These are phyloP conservation scores for Leptographium galeiforme DNA, from an alignment of 2,329 filamentous ascomycete genomes.

Conservation along the genomic window DNA sequence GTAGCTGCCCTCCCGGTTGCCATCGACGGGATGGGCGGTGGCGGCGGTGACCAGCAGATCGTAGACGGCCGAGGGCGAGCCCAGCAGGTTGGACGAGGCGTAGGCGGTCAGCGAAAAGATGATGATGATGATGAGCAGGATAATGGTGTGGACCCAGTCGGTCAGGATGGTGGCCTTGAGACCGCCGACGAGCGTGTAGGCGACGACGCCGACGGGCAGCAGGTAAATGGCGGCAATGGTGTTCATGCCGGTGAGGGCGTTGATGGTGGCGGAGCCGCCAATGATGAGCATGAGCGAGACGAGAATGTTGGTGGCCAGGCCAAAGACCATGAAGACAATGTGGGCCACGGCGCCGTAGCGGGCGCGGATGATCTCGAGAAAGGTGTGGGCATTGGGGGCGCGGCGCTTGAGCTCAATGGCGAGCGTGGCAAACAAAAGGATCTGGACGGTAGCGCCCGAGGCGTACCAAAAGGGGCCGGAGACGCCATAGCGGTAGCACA, in stretches of 20 bases:
- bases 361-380: conserved; percentile 70
- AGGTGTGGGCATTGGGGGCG: conserved; percentile 76
- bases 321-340: conserved; percentile 69
- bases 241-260: conserved; percentile 56
- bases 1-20: conserved; percentile 71
- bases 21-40: conserved; percentile 56
- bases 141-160: conserved; percentile 77
- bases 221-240: conserved; percentile 76
- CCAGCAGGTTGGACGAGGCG: conserved; percentile 56
- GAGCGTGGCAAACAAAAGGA: conserved; percentile 78
- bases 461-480: conserved; percentile 49
- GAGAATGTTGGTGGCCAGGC: conserved; percentile 71
- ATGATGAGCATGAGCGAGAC: conserved; percentile 84
- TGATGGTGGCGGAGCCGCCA: conserved; percentile 65
- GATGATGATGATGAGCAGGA: conserved; percentile 72
- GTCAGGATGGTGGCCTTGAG: conserved; percentile 83
- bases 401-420: conserved; percentile 81
- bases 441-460: conserved; percentile 67
- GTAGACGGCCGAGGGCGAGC: conserved; percentile 65
- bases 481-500: conserved; percentile 68
- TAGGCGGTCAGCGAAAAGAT: conserved; percentile 75
- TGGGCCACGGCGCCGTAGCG: conserved; percentile 64
- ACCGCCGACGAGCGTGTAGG: conserved; percentile 66
- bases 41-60: conserved; percentile 62
- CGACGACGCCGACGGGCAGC: conserved; percentile 64